phyloP scores from a whole-genome alignment of 1,139 yeast genomes.

The Suhomyces kunorum region DNA sequence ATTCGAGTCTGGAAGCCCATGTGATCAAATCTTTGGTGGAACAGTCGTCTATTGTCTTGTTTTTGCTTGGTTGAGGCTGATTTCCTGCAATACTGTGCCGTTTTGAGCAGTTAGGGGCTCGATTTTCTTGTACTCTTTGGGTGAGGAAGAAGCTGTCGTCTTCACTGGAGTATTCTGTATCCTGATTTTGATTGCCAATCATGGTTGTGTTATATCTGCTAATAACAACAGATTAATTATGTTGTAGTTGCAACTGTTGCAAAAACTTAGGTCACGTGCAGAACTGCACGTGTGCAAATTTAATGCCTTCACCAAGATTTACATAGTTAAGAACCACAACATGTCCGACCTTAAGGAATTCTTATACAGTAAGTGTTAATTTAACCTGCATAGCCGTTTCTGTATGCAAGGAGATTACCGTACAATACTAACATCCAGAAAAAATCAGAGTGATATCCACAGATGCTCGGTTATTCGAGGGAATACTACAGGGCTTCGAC shows the following conservation, averaged over 20 bases:
- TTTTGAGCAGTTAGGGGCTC: neutral
- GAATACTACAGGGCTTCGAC: constrained; percentile 78
- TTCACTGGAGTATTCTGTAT: constrained; percentile 27
- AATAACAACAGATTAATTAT: neutral
- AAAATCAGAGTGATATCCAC: constrained; percentile 76
- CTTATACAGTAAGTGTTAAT: constrained; percentile 45
- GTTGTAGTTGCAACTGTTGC: constrained; percentile 2
- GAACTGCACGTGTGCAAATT: too few relatives aligned
- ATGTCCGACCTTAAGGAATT: constrained; percentile 44
- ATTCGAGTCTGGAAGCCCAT: constrained; percentile 38
- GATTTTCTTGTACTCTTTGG: constrained; percentile 3
- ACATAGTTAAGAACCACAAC: constrained; percentile 1
- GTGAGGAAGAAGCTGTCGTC: constrained; percentile 15
- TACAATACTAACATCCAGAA: constrained; percentile 41
- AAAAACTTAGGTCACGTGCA: neutral
- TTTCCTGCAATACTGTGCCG: neutral
- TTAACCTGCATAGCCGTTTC: too few relatives aligned
- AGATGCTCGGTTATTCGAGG: constrained; percentile 75
- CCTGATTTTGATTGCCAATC: constrained; percentile 5
- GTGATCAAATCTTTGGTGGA: constrained; percentile 16
- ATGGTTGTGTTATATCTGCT: neutral
- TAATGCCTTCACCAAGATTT: neutral
- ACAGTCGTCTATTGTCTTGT: neutral
- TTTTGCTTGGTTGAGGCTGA: constrained; percentile 1
- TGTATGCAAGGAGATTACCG: too few relatives aligned